Base-by-base conservation (phyloP, 2,329 filamentous ascomycete genomes). In the Curvularia sp. region DNA sequence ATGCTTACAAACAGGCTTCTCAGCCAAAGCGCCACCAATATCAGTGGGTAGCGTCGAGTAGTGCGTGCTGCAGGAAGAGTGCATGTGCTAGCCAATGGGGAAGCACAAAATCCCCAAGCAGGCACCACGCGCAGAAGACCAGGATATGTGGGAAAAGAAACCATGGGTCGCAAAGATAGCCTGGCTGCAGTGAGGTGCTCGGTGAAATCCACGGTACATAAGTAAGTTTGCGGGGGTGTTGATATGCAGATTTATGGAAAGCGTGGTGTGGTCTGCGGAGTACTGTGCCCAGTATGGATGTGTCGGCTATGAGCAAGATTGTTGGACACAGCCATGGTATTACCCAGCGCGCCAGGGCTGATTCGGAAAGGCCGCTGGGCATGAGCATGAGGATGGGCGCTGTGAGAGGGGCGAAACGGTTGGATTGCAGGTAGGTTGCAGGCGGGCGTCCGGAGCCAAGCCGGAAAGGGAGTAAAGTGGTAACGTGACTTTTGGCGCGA, bases 401-500 rank as follows among this genome's bases (percentile, higher is more conserved):
- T 20, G 49, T 60, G 47, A 35, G 46, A 62, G 35, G 26, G 50
- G 35, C 24, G 53, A 39, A 49, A 53, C 60, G 53, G 58, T 57
- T 61, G 55, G 47, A 46, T 53, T 28, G 49, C 39, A 38, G 39
- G 31, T 61, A 52, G 47, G 49, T 55, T 28, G 47, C 39, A 38
- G 39, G 31, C 43, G 54, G 53, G 55, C 31, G 56, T 44, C 5
- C 7, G 3, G 30, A 30, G 31, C 54, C 20, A 57, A 26, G 48
- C 50, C 53, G 28, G 31, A 54, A 59, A 12, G 30, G 30, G 31
- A 52, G 12, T 39, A 51, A 57, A 64, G 41, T 60, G 63, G 41
- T 53, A 61, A 63, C 62, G 62, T 67, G 64, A 58, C 31, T 41
- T 44, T 41, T n/a, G 39, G 33, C 63, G 61, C 54, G 63, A 46